Percentiles rank a stretch among this genome's conserved stretches.
Evolutionary conservation across 2,329 filamentous ascomycete species (phyloP).

Genomic region (Aspergillus bombycis): DNA sequence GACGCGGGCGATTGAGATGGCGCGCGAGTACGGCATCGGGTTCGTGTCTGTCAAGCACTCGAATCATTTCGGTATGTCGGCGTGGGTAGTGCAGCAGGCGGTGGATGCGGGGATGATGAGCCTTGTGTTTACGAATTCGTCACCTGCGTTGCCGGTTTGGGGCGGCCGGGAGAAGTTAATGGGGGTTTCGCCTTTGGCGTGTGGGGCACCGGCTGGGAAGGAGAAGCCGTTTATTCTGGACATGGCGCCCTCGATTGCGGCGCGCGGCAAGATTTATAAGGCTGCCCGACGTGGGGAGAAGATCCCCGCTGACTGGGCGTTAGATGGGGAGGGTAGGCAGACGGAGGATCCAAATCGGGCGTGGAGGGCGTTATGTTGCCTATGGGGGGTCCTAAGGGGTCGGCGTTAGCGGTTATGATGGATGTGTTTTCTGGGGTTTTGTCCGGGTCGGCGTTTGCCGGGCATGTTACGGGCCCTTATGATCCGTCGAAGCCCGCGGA

Average conservation of each 20-base stretch:
- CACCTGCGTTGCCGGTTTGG: slow-evolving; percentile 71
- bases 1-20: slow-evolving; percentile 68
- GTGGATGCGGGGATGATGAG: slow-evolving; percentile 72
- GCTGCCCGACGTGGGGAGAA: slow-evolving; percentile 46
- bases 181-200: slow-evolving; percentile 73
- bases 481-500: slow-evolving; percentile 69
- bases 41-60: slow-evolving; percentile 75
- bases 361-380: slow-evolving; percentile 79
- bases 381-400: slow-evolving; percentile 84
- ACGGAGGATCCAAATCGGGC: slow-evolving; percentile 74
- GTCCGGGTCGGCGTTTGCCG: slow-evolving; percentile 77
- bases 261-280: slow-evolving; percentile 51
- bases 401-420: slow-evolving; percentile 80
- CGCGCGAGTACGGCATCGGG: slow-evolving; percentile 68
- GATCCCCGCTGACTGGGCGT: slow-evolving; percentile 65
- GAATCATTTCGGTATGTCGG: slow-evolving; percentile 83
- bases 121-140: slow-evolving; percentile 72
- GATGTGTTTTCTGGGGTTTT: slow-evolving; percentile 81
- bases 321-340: slow-evolving; percentile 69
- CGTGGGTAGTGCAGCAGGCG: slow-evolving; percentile 78
- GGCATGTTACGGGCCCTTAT: slow-evolving; percentile 75
- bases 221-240: slow-evolving; percentile 61
- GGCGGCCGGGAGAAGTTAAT: slow-evolving; percentile 70
- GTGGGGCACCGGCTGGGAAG: slow-evolving; percentile 69
- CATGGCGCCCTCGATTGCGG: slow-evolving; percentile 51